A percentile compares a stretch with the other conserved stretches of the same genome.
phyloP scores from a whole-genome alignment of 2,329 filamentous ascomycete genomes.

The Arthroderma sp. region DNA sequence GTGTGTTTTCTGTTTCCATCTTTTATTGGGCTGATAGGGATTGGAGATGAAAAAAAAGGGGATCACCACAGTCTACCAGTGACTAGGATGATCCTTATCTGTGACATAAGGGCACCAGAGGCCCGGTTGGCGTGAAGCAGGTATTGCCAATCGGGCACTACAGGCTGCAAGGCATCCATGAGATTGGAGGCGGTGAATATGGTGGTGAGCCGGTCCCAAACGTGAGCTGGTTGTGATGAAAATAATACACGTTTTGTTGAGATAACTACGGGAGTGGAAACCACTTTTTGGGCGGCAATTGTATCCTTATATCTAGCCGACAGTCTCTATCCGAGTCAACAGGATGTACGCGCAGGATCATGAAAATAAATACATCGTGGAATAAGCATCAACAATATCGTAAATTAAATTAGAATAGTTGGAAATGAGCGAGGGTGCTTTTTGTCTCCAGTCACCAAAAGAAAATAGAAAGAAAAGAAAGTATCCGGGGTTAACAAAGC shows the following conservation, averaged over 20 bases:
- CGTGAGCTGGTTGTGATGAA: background rate
- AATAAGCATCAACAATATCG: constrained; percentile 1
- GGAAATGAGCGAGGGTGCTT: background rate
- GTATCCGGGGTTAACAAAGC: background rate
- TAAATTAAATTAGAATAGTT: background rate
- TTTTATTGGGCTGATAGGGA: background rate
- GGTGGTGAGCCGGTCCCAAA: background rate
- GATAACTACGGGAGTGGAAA: too few relatives aligned
- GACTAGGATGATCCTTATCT: background rate
- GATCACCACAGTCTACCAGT: background rate
- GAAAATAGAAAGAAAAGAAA: background rate
- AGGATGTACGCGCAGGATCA: background rate
- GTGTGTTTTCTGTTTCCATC: background rate
- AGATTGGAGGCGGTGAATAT: background rate
- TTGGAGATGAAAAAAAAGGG: background rate
- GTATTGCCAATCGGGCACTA: background rate
- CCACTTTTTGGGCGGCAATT: background rate
- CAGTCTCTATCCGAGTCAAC: background rate
- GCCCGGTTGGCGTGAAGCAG: background rate
- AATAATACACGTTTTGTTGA: background rate
- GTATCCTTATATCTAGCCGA: background rate
- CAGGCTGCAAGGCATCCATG: background rate
- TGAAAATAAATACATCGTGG: background rate
- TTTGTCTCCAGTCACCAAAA: background rate
- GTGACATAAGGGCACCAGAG: background rate